Percentiles rank a stretch among this genome's conserved stretches.
phyloP scores from a whole-genome alignment of 2,329 filamentous ascomycete genomes.

The Biscogniauxia marginata region DNA sequence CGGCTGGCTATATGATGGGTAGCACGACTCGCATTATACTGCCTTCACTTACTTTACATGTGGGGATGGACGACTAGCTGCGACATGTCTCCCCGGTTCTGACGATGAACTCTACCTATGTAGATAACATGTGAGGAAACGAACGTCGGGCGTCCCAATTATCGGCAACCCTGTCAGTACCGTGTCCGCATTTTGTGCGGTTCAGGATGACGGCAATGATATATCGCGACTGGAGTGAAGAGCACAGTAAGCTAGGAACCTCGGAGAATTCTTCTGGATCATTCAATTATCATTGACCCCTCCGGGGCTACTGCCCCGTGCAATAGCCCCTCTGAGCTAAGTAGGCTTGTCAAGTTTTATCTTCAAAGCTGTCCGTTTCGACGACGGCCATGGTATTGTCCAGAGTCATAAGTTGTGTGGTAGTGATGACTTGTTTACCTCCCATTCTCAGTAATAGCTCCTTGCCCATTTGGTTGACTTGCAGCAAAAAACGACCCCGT shows the following conservation, averaged over 20 bases:
- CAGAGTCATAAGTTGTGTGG: neutral
- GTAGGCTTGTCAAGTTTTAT: neutral
- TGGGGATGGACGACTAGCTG: neutral
- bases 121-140: neutral
- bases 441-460: neutral
- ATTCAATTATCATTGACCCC: neutral
- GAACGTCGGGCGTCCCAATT: neutral
- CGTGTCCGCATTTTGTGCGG: neutral
- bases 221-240: neutral
- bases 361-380: neutral
- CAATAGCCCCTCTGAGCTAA: neutral
- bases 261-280: neutral
- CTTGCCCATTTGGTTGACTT: neutral
- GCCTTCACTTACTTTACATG: neutral
- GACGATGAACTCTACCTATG: neutral
- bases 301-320: neutral
- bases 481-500: neutral
- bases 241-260: neutral
- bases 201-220: neutral
- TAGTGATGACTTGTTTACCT: neutral
- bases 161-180: neutral
- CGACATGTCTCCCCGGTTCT: neutral
- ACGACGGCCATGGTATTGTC: neutral
- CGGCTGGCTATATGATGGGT: neutral
- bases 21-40: neutral